Base-by-base conservation (phyloP, 2,329 filamentous ascomycete species). In the Penicillium sp. region DNA sequence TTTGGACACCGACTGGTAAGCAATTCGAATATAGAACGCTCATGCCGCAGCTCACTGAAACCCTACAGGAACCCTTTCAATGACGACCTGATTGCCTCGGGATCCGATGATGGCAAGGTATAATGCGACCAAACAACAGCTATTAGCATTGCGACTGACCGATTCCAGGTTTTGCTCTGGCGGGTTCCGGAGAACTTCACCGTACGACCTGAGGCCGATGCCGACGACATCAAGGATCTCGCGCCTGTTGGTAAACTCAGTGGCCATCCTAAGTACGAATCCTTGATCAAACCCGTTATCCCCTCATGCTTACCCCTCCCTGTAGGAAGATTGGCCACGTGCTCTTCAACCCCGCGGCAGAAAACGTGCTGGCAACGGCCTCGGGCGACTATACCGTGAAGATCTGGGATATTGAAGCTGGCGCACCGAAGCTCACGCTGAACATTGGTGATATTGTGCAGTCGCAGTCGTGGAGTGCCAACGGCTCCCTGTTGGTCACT, bases 361-460 rank as follows among this genome's bases (percentile, higher is more conserved):
- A 95, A 67, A 95, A 94, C 71, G 85, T 98, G 60, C 85, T 98
- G 44, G 91, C 93, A 47, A 95, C 90, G 28, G 87, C 91, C 33
- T 97, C 93, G 13, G 93, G 91, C 64, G 93, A 98, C 71, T 90
- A 89, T 72, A 89, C 85, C 15, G 81, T 97, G 72, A 97, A 96
- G 77, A 74, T 98, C 46, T 98, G 93, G 93, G 93, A 98, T 72
- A 79, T 97, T 56, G 79, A 83, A 66, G 83, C 87, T 29, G 88
- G 87, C 51, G 81, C 87, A 60, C 67, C 86, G 2, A 82, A 84
- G 60, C 76, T 91, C 45, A 82, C 82, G 2, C 79, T 98, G 54
- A 90, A 87, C 72, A 86, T 96, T 69, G 82, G 80, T 57, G 93
- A 98, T 63, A 90, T 96, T 58, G 87, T 97, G 34, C 93, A 97